Conservation (phyloP, 768 basidiomycete species). For the Pleurotus platypus region DNA sequence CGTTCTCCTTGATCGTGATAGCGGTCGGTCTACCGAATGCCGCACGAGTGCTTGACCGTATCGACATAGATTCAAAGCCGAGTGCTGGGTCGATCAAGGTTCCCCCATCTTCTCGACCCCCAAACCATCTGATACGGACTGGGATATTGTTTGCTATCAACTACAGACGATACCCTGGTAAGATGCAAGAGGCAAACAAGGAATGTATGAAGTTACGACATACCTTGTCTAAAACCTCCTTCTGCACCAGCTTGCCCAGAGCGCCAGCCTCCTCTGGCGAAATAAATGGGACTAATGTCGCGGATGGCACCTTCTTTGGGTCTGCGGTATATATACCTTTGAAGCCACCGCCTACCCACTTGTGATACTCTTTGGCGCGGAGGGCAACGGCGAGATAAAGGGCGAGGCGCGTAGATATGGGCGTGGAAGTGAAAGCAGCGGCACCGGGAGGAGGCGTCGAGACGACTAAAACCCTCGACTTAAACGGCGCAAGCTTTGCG, state of each 20-base stretch:
- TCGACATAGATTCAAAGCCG: neutral
- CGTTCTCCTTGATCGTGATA: conserved; percentile 1
- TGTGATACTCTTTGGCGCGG: conserved; percentile 2
- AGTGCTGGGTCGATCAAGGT: conserved; percentile 2
- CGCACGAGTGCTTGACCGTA: neutral
- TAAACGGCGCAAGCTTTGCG: neutral
- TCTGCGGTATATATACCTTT: conserved; percentile 6
- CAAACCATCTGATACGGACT: neutral
- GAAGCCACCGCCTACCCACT: neutral
- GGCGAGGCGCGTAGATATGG: neutral
- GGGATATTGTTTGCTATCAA: neutral
- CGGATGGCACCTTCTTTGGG: conserved; percentile 3
- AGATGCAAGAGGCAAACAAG: neutral
- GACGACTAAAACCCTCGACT: neutral
- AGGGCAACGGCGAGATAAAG: neutral
- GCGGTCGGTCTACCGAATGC: neutral
- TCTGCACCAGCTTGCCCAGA: neutral
- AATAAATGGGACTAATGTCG: neutral
- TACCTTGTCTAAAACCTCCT: conserved; percentile 1
- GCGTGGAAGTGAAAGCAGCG: neutral
- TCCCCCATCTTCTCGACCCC: neutral
- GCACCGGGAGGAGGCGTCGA: neutral
- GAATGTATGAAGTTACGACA: neutral
- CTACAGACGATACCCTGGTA: neutral
- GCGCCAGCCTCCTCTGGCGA: conserved; percentile 1